Evolutionary conservation across 306 rosid species (phyloP).

Genomic region (Calophaca sinica): DNA sequence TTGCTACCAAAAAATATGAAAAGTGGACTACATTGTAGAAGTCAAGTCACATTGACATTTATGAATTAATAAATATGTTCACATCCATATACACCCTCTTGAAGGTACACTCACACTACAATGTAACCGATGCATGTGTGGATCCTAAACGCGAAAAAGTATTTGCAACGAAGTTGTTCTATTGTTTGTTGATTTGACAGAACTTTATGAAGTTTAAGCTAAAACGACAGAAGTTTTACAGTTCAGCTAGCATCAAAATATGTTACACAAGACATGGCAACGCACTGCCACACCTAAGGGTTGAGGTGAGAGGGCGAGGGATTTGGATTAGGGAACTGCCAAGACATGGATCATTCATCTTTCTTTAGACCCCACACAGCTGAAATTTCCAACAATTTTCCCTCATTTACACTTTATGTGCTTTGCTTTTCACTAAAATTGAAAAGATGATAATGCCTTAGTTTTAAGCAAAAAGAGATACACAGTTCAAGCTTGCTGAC

Average conservation of each 20-base stretch:
- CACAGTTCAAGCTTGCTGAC: constrained; percentile 21
- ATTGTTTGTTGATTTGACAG: constrained; percentile 47
- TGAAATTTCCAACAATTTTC: constrained; percentile 30
- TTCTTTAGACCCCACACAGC: constrained; percentile 53
- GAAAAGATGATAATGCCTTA: constrained; percentile 20
- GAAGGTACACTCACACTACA: constrained; percentile 33
- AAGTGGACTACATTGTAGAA: constrained; percentile 7
- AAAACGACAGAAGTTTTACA: constrained; percentile 52
- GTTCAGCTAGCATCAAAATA: constrained; percentile 30
- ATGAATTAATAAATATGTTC: constrained; percentile 28
- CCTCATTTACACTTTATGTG: constrained; percentile 31
- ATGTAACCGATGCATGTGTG: neutral
- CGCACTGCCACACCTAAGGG: constrained; percentile 43
- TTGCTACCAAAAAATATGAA: constrained; percentile 9
- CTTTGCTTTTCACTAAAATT: neutral
- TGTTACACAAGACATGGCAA: constrained; percentile 37
- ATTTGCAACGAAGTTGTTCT: neutral
- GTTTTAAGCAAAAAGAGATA: constrained; percentile 40
- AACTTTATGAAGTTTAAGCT: constrained; percentile 53
- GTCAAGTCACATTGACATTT: constrained; percentile 30
- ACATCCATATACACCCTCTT: neutral
- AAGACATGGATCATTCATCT: constrained; percentile 59
- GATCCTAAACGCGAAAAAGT: neutral
- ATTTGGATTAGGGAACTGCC: constrained; percentile 57
- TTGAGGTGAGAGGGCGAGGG: constrained; percentile 40